Evolutionary conservation across 2,329 filamentous ascomycete species (phyloP).

Genomic region (Scedosporium dehoogii): DNA sequence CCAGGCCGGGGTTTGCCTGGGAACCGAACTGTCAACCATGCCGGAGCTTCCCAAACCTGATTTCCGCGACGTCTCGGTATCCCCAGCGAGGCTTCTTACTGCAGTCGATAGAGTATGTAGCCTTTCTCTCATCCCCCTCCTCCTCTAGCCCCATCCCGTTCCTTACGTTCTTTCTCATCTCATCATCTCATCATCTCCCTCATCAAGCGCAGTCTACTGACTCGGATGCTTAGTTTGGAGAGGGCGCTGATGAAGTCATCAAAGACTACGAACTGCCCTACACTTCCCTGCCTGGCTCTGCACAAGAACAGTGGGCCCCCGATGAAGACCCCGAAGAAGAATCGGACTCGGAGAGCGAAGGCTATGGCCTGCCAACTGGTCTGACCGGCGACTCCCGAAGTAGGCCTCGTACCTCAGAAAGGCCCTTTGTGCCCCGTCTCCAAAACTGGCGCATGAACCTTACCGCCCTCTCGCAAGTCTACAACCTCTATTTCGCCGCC

Average conservation of each 20-base stretch:
- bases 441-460: slow-evolving; percentile 42
- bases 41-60: neutral
- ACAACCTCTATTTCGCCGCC: slow-evolving; percentile 53
- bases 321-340: slow-evolving; percentile 10
- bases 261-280: neutral
- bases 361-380: slow-evolving; percentile 2
- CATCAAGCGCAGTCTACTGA: neutral
- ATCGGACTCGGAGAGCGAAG: slow-evolving; percentile 17
- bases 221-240: neutral
- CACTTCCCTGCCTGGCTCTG: neutral
- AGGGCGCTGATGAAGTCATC: neutral
- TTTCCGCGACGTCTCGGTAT: neutral
- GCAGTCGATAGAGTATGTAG: neutral
- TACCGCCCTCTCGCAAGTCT: slow-evolving; percentile 45
- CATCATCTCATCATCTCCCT: neutral
- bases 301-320: neutral
- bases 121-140: too few relatives aligned
- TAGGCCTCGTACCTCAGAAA: neutral
- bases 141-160: neutral
- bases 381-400: neutral
- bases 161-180: neutral
- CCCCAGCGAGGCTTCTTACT: neutral
- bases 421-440: slow-evolving; percentile 10
- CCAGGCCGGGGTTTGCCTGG: neutral
- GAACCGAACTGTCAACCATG: neutral